Evolutionary conservation across 2,329 filamentous ascomycete species (phyloP), one percentile per base, ranked within the genome.

Genomic region (Pyrenophora tritici-repentis): DNA sequence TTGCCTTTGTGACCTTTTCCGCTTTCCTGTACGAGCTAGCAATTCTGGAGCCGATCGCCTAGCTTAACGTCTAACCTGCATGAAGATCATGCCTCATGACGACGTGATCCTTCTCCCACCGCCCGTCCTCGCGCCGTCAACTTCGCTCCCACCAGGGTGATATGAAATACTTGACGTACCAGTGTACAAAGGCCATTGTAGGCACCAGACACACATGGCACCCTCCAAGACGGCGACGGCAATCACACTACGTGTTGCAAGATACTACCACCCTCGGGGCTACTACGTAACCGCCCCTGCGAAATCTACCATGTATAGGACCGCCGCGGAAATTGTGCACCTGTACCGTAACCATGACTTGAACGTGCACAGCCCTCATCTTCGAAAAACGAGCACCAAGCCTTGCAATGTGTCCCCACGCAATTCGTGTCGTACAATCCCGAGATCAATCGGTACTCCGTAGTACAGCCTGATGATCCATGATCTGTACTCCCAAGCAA

Each of bases 41-140:
- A 18, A 32, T 38, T 36, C 47, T 38, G 40, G 47, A 34, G 40
- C 44, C 22, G 26, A 31, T 45, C 22, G 31, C 29, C 35, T 50
- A 50, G 42, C 42, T 36, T 29, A 50, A 50, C 47, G 47, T 50
- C 47, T 36, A 43, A 37, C 45, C 45, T 47, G 45, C 45, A 47
- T 47, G 40, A 47, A 33, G 24, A 33, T 12, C 37, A 34, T 29
- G 35, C 43, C 38, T 40, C 35, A 20, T 37, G 33, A 37, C 33
- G 14, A 44, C 7, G 26, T 44, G 17, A 44, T 6, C 17, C 32
- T 8, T 13, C 26, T 29, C 26, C 9, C 26, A 29, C 26, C 26
- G 9, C 3, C 3, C 26, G 9, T 29, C 26, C 26, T 2, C 5
- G 20, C 32, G 20, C 35, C 9, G 33, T 17, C 16, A 37, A 17